Evolutionary conservation across 768 basidiomycete species (phyloP).

Genomic region (Galerina sulciceps): DNA sequence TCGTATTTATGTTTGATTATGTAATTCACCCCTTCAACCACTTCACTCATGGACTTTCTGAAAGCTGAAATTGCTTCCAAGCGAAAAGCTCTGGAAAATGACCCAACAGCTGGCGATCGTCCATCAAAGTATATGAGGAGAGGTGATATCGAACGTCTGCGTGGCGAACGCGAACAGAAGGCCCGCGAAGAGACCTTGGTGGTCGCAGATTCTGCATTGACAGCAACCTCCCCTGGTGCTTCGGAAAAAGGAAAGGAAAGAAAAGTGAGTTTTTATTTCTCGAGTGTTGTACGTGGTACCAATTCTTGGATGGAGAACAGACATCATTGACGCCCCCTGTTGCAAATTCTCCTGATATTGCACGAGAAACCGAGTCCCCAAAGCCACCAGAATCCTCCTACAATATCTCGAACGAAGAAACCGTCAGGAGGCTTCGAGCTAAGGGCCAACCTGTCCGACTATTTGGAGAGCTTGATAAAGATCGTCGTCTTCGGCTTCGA

Average conservation of each 20-base stretch:
- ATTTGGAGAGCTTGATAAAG: slow-evolving; percentile 96
- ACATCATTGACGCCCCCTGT: slow-evolving; percentile 40
- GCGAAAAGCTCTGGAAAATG: slow-evolving; percentile 71
- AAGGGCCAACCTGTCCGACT: slow-evolving; percentile 95
- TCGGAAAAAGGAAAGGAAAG: slow-evolving; percentile 23
- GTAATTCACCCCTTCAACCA: slow-evolving; percentile 30
- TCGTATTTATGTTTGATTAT: slow-evolving; percentile 33
- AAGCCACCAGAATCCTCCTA: slow-evolving; percentile 58
- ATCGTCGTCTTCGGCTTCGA: slow-evolving; percentile 84
- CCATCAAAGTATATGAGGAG: slow-evolving; percentile 89
- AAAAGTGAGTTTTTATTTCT: slow-evolving; percentile 47
- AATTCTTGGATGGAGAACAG: slow-evolving; percentile 54
- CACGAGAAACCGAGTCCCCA: slow-evolving; percentile 43
- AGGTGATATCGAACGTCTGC: slow-evolving; percentile 84
- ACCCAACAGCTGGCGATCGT: slow-evolving; percentile 39
- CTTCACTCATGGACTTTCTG: slow-evolving; percentile 78
- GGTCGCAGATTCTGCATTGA: slow-evolving; percentile 38
- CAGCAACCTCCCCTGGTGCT: slow-evolving; percentile 16
- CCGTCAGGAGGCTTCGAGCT: slow-evolving; percentile 81
- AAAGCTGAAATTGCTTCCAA: slow-evolving; percentile 89
- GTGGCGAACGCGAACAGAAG: slow-evolving; percentile 49
- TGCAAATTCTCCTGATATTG: slow-evolving; percentile 39
- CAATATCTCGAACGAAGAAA: slow-evolving; percentile 94
- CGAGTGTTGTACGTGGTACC: slow-evolving; percentile 24
- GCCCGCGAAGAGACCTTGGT: slow-evolving; percentile 36